Base-by-base conservation (phyloP, 139 green algal genomes). In the Protoeuglena noctilucae region DNA sequence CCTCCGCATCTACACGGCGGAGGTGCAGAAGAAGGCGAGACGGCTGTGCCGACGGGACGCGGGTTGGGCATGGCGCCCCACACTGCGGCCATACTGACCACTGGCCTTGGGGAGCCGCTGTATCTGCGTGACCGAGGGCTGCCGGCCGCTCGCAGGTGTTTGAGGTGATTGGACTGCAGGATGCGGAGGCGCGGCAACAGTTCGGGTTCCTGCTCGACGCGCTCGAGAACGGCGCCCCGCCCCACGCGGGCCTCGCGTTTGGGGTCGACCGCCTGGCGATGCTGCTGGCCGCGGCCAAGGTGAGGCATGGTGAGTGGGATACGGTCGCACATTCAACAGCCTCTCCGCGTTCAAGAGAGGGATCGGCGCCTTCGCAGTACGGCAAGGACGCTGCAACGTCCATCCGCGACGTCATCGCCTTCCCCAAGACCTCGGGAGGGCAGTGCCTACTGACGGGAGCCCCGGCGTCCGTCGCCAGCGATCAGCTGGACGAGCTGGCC, bases 401-500 rank as follows among this genome's bases (percentile, higher is more conserved):
- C 56, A 99, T 99, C 31, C 64, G 91, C 3, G 91, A 99, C 60
- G 91, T 99, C 25, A 99, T 99, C 61, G 91, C 91, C n/a, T 99
- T 99, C 67, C 91, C 91, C 21, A 99, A 97, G 63, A 97, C 87
- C 1, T 77, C 88, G 14, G 64, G 77, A 52, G 82, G 69, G 40
- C 76, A 93, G 68, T 94, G 84, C 65, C 52, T 84, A 53, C 71
- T 96, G 23, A 96, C 87, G 1, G 67, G 72, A 41, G 75, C 86
- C 1, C 86, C 81, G 21, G 63, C 74, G 6, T 1, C 49, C 2
- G 81, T 84, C 18, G 64, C 56, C 4, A 48, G 67, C 1, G 53
- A 59, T 26, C n/a, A n/a, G n/a, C 71, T 90, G 40, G n/a, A 30
- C 27, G 75, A 81, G 21, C 62, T 90, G 60, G n/a, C n/a, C n/a